Base-by-base conservation (phyloP, 2,329 filamentous ascomycete species). In the Clonostachys sp. region DNA sequence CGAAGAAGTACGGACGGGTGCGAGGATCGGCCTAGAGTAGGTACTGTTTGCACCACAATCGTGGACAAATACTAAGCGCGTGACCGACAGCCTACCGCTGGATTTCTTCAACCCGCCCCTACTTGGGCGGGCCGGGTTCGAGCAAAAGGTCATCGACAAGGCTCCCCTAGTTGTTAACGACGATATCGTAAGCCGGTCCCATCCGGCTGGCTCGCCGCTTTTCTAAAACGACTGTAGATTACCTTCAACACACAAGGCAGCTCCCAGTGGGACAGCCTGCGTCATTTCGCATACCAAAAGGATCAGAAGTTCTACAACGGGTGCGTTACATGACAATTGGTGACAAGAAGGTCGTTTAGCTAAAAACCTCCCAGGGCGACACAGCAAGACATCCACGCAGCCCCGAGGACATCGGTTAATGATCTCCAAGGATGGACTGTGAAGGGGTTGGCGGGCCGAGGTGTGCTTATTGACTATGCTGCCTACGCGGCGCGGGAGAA, bases 391-490 rank as follows among this genome's bases (percentile, higher is more conserved):
- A 33, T 44, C 42, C 42, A 44, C 42, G 42, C 24, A 9, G 24
- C 24, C 24, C 42, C n/a, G 4, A 30, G 42, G 7, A 44, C 18
- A 12, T n/a, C 42, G 12, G 42, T 44, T 17, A 52, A 52, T 38
- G 45, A 42, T 12, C 43, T 51, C 3, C 52, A 54, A 42, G 17
- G 34, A 7, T 53, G 52, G 47, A 41, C 64, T 60, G 5, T 66
- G 14, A 41, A 44, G 35, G 72, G 74, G 34, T 67, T 80, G 7
- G 71, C 71, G 3, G 75, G 75, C 3, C 68, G 77, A 1, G 75
- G 75, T 17, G 64, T 80, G 3, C 61, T 80, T 0, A 59, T 80
- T 1, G 80, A 84, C 57, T 82, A 74, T 46, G 70, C 67, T 8
- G 56, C 66, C 2, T 78, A 70, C 64, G 70, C 70, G 13, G 59